Evolutionary conservation across 441 rosid species (phyloP).

Genomic region (Syzygium syzygioides): DNA sequence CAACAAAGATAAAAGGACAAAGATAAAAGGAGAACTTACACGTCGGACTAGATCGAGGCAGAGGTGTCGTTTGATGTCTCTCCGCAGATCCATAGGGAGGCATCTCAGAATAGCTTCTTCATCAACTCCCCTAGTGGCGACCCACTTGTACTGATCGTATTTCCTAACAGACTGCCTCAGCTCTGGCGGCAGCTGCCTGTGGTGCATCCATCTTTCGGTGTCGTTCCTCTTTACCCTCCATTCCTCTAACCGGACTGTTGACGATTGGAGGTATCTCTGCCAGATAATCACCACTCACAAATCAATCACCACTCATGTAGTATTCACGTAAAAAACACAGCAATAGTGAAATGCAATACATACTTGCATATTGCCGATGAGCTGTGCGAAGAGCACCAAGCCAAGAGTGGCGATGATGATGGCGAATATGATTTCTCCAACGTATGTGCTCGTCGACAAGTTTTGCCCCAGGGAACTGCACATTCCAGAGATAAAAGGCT

Average conservation of each 20-base stretch:
- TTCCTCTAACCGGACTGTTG: constrained; percentile 72
- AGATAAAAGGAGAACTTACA: constrained; percentile 30
- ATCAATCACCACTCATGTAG: neutral
- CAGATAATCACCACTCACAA: neutral
- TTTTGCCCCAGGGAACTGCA: constrained; percentile 79
- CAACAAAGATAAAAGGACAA: neutral
- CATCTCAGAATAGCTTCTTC: constrained; percentile 68
- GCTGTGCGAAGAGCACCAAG: constrained; percentile 79
- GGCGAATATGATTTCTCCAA: constrained; percentile 67
- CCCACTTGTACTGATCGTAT: constrained; percentile 82
- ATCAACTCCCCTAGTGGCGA: constrained; percentile 81
- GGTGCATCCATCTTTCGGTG: constrained; percentile 90
- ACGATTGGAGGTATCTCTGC: constrained; percentile 81
- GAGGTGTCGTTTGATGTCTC: constrained; percentile 87
- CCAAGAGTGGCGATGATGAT: constrained; percentile 66
- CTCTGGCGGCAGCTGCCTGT: constrained; percentile 75
- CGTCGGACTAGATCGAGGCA: constrained; percentile 83
- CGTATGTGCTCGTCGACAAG: constrained; percentile 57
- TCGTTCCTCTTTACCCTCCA: constrained; percentile 88
- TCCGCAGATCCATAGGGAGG: constrained; percentile 78
- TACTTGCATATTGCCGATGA: constrained; percentile 92
- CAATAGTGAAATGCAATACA: constrained; percentile 6
- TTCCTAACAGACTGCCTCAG: constrained; percentile 60
- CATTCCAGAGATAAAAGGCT: neutral
- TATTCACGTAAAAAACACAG: neutral